Percentiles rank a stretch among this genome's conserved stretches.
Evolutionary conservation across 495 filamentous ascomycete species (phyloP).

Genomic region (Daldinia concentrica): DNA sequence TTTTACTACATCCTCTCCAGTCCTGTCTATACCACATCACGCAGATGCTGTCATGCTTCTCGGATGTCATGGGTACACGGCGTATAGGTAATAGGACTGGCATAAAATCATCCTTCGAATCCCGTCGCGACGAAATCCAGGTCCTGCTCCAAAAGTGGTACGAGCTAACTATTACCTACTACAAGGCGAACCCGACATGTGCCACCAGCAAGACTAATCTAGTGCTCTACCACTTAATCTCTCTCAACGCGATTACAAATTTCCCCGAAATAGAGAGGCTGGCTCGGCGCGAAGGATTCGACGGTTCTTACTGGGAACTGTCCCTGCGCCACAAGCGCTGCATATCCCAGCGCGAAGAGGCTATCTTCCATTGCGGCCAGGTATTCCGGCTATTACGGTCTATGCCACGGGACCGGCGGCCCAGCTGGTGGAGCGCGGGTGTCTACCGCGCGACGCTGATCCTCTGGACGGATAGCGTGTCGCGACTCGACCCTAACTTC

Average conservation of each 20-base stretch:
- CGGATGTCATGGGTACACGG: constrained; percentile 47
- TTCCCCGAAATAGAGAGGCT: constrained; percentile 68
- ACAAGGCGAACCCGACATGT: constrained; percentile 49
- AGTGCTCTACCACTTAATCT: constrained; percentile 71
- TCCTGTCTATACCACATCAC: constrained; percentile 58
- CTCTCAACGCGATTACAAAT: constrained; percentile 66
- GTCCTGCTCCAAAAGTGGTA: constrained; percentile 66
- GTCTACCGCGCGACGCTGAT: constrained; percentile 63
- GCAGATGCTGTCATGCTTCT: constrained; percentile 59
- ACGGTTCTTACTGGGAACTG: constrained; percentile 59
- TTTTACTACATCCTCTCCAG: constrained; percentile 64
- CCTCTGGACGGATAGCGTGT: constrained; percentile 59
- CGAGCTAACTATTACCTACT: constrained; percentile 55
- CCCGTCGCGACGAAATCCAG: constrained; percentile 64
- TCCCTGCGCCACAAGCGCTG: constrained; percentile 59
- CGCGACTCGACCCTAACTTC: constrained; percentile 48
- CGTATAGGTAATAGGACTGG: constrained; percentile 49
- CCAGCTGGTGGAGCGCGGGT: constrained; percentile 64
- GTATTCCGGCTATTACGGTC: constrained; percentile 60
- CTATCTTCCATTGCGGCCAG: constrained; percentile 69
- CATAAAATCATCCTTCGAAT: constrained; percentile 61
- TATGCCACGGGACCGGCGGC: constrained; percentile 56
- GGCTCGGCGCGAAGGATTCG: constrained; percentile 61
- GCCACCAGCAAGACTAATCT: constrained; percentile 61
- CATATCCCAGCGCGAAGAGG: constrained; percentile 63